Base-by-base conservation (phyloP, 495 filamentous ascomycete species). In the Penicillium robsamsonii region DNA sequence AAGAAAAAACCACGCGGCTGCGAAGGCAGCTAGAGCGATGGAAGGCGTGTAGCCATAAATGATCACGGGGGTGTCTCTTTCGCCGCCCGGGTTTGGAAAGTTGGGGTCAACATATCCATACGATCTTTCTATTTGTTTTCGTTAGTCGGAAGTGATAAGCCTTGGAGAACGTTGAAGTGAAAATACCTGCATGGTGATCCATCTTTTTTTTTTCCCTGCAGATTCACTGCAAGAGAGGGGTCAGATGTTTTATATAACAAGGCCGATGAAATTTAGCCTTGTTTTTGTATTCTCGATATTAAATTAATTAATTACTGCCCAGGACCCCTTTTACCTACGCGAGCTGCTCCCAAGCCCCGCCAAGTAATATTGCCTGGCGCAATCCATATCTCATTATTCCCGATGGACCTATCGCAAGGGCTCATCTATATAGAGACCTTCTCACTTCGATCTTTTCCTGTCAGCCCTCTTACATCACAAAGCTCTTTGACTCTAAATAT, bases 21-120 rank as follows among this genome's bases (percentile, higher is more conserved):
- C 55, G 20, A 61, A 54, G 20, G 55, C 59, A 4, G 59, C 59
- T 1, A 61, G 27, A 1, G 37, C 50, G 33, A 61, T 58, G 4
- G 59, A 61, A 12, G 55, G 59, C 10, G 59, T 61, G 12, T 61
- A 61, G n/a, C 59, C 59, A 29, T 61, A 61, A 6, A 61, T 61
- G 15, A 61, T 58, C 18, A 54, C 40, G 5, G 38, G 45, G 8
- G 55, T 58, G 24, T 58, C 50, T 30, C 50, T 61, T 33, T 53
- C 20, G 11, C 50, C 55, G n/a, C 45, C 27, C 0, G 59, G 59
- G 17, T 55, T 50, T 3, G 55, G 38, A 13, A 61, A 61, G 37
- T 61, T 47, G 1, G 55, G 55, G 33, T 61, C 59, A 5, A 58
- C 40, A 31, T 61, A 61, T 40, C 59, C 59, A 37, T 54, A 61